phyloP scores from a whole-genome alignment of 2,329 filamentous ascomycete species.

The Paecilomyces niveus region DNA sequence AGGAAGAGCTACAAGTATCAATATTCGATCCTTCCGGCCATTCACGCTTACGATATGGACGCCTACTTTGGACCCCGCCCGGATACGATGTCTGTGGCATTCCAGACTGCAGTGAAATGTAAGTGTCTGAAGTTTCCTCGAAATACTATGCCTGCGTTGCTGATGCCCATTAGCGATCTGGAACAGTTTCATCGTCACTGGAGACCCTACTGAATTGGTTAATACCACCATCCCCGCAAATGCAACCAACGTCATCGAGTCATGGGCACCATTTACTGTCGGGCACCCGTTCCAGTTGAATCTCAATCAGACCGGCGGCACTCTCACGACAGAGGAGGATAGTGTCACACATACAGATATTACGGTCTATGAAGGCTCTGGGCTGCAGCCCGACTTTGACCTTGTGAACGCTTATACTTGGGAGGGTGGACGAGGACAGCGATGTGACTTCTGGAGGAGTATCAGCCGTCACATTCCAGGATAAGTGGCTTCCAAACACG shows the following conservation, averaged over 20 bases:
- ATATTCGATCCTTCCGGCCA: constrained; percentile 58
- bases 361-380: constrained; percentile 19
- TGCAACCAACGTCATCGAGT: constrained; percentile 17
- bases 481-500: neutral
- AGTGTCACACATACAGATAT: constrained; percentile 12
- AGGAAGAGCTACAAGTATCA: constrained; percentile 41
- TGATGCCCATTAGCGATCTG: constrained; percentile 26
- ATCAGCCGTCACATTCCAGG: neutral
- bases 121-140: constrained; percentile 22
- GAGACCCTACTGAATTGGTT: constrained; percentile 23
- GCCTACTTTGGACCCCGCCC: constrained; percentile 26
- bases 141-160: neutral
- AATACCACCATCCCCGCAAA: constrained; percentile 17
- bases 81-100: constrained; percentile 5
- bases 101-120: constrained; percentile 13
- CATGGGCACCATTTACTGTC: constrained; percentile 31
- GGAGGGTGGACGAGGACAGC: constrained; percentile 41
- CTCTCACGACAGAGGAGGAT: constrained; percentile 7
- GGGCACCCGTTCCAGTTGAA: constrained; percentile 33
- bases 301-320: constrained; percentile 42
- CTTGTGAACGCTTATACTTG: constrained; percentile 39
- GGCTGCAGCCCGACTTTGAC: constrained; percentile 30
- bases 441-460: constrained; percentile 41
- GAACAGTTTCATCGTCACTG: constrained; percentile 41
- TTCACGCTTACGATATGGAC: constrained; percentile 57